phyloP scores from a whole-genome alignment of 2,329 filamentous ascomycete genomes.

The Colletotrichum ledebouriae region DNA sequence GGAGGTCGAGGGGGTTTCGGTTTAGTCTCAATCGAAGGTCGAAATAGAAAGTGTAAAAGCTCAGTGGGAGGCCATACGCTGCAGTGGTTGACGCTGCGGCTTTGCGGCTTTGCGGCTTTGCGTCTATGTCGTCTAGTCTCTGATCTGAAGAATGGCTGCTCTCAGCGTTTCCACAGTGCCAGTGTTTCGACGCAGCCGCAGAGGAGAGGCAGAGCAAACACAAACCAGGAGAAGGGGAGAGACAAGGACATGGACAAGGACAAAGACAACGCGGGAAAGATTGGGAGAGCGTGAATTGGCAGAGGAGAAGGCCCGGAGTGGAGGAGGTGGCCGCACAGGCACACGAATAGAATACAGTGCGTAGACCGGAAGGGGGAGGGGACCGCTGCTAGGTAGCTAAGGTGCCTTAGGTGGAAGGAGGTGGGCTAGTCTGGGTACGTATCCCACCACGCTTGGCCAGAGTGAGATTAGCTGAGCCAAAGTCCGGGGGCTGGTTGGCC shows the following conservation, averaged over 20 bases:
- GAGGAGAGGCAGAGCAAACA: constrained; percentile 16
- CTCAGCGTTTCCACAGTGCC: constrained; percentile 41
- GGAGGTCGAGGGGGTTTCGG: background rate
- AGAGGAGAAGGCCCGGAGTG: constrained; percentile 7
- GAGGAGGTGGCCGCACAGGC: constrained; percentile 29
- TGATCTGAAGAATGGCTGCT: constrained; percentile 26
- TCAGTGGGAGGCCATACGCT: constrained; percentile 31
- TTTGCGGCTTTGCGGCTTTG: constrained; percentile 20
- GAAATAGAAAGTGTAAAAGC: constrained; percentile 10
- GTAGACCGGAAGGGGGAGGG: background rate
- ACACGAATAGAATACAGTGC: constrained; percentile 22
- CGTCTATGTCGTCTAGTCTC: constrained; percentile 23
- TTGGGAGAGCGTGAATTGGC: constrained; percentile 24
- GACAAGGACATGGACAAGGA: constrained; percentile 8
- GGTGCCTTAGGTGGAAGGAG: background rate
- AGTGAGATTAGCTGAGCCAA: background rate
- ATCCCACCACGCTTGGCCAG: constrained; percentile 1
- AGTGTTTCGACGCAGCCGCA: constrained; percentile 24
- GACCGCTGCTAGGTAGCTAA: too few species aligned
- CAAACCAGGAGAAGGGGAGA: constrained; percentile 21
- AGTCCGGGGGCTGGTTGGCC: constrained; percentile 27
- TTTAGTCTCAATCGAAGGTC: constrained; percentile 18
- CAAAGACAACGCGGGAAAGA: constrained; percentile 21
- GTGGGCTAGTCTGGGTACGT: constrained; percentile 17
- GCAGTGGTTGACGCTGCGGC: constrained; percentile 23